These are phyloP conservation scores for Jacaranda mimosifolia DNA, from an alignment of 257 asterid species.

Conservation along the genomic window DNA sequence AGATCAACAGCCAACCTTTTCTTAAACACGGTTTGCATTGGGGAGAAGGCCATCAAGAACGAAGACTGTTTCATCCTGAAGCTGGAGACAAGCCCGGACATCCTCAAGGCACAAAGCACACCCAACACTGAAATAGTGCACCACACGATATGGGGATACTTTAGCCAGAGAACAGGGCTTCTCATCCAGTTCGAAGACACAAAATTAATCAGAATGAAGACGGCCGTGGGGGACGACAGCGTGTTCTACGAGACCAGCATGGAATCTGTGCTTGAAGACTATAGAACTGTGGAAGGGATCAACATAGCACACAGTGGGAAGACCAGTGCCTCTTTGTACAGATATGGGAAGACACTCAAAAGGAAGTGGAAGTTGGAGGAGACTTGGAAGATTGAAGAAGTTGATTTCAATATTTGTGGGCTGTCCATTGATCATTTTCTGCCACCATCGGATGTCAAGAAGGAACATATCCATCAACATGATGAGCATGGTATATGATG, in stretches of 20 bases:
- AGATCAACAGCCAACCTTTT: constrained; percentile 90
- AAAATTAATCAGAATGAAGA: constrained; percentile 74
- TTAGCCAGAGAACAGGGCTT: constrained; percentile 85
- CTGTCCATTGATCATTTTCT: constrained; percentile 74
- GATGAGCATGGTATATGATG: constrained; percentile 45
- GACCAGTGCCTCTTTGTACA: constrained; percentile 64
- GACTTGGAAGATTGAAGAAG: constrained; percentile 88
- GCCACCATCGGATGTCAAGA: constrained; percentile 73
- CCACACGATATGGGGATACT: constrained; percentile 94
- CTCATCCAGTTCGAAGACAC: constrained; percentile 80
- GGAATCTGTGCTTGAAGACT: constrained; percentile 74
- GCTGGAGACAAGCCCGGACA: constrained; percentile 63
- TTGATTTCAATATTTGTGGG: constrained; percentile 83
- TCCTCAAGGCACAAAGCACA: constrained; percentile 75
- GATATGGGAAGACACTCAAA: constrained; percentile 73
- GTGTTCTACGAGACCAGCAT: constrained; percentile 85
- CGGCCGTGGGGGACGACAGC: constrained; percentile 50
- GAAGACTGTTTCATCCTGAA: constrained; percentile 83
- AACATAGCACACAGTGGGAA: constrained; percentile 85
- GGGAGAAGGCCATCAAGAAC: constrained; percentile 66
- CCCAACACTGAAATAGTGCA: constrained; percentile 70
- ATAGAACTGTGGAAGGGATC: constrained; percentile 67
- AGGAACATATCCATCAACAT: constrained; percentile 39
- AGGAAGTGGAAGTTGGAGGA: constrained; percentile 80
- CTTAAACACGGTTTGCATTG: constrained; percentile 74